Conservation (phyloP, 2,329 filamentous ascomycete genomes). For the Ceratocystis albifundus region DNA sequence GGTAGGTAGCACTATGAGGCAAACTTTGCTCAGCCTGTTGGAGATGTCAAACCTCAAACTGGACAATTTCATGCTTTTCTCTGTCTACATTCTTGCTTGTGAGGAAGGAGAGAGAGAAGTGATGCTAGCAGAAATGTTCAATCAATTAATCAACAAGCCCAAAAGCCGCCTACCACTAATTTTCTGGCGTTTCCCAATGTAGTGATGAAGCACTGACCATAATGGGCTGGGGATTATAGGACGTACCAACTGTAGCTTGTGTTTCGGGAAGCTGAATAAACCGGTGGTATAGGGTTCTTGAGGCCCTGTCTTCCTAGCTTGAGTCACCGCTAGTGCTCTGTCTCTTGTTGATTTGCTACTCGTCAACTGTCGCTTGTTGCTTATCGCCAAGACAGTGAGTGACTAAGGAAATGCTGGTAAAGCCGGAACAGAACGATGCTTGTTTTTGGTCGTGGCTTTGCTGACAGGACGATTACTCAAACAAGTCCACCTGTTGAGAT, state of each 20-base stretch:
- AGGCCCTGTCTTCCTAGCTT: no score
- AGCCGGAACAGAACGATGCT: background rate
- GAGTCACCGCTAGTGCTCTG: no score
- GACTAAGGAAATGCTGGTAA: background rate
- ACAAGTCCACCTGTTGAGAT: no score
- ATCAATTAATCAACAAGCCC: background rate
- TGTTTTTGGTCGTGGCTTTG: background rate
- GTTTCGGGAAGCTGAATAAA: no score
- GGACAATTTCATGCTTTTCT: background rate
- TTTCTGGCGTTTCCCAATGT: background rate
- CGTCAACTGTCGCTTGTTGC: background rate
- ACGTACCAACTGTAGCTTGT: background rate
- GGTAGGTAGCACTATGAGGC: background rate
- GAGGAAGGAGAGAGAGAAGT: background rate
- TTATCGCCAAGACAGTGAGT: background rate
- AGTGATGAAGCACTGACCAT: slow-evolving; percentile 1
- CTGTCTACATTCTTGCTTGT: no score
- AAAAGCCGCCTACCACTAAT: no score
- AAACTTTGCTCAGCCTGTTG: background rate
- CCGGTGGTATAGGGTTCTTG: no score
- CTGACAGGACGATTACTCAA: background rate
- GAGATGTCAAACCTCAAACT: background rate
- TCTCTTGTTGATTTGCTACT: no score
- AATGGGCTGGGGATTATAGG: background rate
- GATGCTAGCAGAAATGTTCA: background rate